These are phyloP conservation scores for Stentor coeruleus DNA, from an alignment of 73 alveolate species.

Conservation along the genomic window DNA sequence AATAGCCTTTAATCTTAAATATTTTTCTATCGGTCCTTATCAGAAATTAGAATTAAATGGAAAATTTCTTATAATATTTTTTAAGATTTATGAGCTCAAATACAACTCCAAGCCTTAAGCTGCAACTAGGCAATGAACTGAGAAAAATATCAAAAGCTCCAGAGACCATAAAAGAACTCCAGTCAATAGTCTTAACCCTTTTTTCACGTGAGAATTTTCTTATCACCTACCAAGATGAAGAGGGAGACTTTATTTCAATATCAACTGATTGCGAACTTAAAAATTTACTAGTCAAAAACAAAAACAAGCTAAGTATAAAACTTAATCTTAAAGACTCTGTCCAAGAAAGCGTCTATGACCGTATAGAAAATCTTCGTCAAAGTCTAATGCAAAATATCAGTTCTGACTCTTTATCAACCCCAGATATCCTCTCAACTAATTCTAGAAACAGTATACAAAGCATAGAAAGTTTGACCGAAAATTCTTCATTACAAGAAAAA, in stretches of 20 bases:
- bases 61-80: no score
- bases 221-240: slow-evolving; percentile 26
- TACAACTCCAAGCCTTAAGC: no score
- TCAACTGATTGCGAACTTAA: slow-evolving; percentile 6
- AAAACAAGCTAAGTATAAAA: not conserved
- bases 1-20: no score
- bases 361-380: not conserved
- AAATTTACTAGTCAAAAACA: not conserved
- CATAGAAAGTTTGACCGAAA: no score
- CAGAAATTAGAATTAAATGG: no score
- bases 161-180: not conserved
- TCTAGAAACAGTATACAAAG: no score
- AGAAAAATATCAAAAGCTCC: not conserved
- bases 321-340: not conserved
- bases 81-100: no score
- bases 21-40: no score
- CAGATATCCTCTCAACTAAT: no score
- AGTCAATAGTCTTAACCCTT: not conserved
- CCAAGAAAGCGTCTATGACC: not conserved
- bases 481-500: not conserved
- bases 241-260: slow-evolving; percentile 10
- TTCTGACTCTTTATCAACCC: no score
- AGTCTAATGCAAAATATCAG: not conserved
- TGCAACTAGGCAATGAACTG: slow-evolving; percentile 6
- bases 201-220: not conserved